Evolutionary conservation across 164 flowering plant species (phyloP), one percentile per base, ranked within the genome.

Genomic region (Magnolia sinica): DNA sequence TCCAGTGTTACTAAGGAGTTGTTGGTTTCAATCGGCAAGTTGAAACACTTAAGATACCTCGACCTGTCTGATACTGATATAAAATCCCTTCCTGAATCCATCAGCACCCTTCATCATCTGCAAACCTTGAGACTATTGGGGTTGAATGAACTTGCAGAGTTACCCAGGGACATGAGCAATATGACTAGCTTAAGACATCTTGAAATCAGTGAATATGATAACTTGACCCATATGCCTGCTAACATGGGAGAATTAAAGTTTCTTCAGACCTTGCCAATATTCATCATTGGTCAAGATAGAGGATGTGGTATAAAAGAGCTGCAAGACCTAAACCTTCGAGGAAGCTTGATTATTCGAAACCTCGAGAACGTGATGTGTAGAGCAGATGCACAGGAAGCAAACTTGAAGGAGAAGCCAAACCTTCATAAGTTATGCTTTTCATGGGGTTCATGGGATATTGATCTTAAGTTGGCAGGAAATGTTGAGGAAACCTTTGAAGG

Each of bases 171-270:
- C 19, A 51, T 51, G 74, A 72, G 74, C 2, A 52, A 52, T 1
- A 72, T 72, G 64, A 52, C 6, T 16, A 23, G 74, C 74, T 64
- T 72, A 20, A 51, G 63, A 52, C 74, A 72, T 72, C 18, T 72
- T 11, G 63, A 72, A 5, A 51, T 72, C 7, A 11, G 7, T 24
- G 8, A 0, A 0, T 20, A 7, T 67, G 31, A 1, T 7, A 3
- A 3, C 2, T 67, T 67, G 14, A 29, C 70, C 23, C 16, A 16
- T 19, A 68, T 68, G 70, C 70, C 70, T 1, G 10, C 45, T 23
- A 16, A 23, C 2, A 68, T 68, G 20, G 70, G 70, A 29, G 24
- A 29, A 68, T 27, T 68, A 68, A 23, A 29, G 6, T 23, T 2
- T 19, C 70, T 68, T 29, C 31, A 68, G 23, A 68, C 45, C 10